Percentiles rank a stretch among this genome's conserved stretches.
Evolutionary conservation across 192 early-diverging fungal genomes (phyloP).

Genomic region (Pilobolus umbonatus): DNA sequence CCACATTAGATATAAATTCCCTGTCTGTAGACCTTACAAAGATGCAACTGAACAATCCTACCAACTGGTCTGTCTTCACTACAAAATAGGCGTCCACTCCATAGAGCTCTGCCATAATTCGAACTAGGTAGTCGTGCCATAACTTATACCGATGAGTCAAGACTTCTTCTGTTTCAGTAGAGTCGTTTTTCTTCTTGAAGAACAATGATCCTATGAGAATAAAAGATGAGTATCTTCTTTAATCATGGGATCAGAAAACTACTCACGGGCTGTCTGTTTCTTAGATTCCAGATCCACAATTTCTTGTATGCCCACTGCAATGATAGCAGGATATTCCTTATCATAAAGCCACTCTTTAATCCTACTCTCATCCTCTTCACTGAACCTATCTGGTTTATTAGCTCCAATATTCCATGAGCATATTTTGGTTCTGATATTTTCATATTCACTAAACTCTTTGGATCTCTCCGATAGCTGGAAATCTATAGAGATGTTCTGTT

Average conservation of each 20-base stretch:
- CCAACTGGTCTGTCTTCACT: constrained; percentile 73
- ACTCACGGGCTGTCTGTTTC: constrained; percentile 71
- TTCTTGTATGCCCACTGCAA: constrained; percentile 83
- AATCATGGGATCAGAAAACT: neutral
- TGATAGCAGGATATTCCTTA: constrained; percentile 64
- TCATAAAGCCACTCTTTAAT: constrained; percentile 43
- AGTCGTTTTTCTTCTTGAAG: constrained; percentile 51
- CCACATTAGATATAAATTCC: constrained; percentile 50
- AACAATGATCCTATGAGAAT: constrained; percentile 45
- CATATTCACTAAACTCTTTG: constrained; percentile 57
- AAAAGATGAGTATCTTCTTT: neutral
- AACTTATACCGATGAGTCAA: constrained; percentile 69
- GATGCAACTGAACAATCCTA: constrained; percentile 87
- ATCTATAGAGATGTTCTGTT: constrained; percentile 29
- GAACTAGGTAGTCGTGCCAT: constrained; percentile 77
- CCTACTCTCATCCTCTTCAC: constrained; percentile 47
- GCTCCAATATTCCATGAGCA: constrained; percentile 95
- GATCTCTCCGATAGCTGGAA: constrained; percentile 57
- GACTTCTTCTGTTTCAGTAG: constrained; percentile 44
- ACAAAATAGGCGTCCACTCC: constrained; percentile 53
- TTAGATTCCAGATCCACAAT: constrained; percentile 81
- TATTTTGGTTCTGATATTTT: constrained; percentile 67
- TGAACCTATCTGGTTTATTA: constrained; percentile 76
- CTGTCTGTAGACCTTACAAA: constrained; percentile 65
- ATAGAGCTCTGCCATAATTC: constrained; percentile 51